These are phyloP conservation scores for Escallonia rubra DNA, from an alignment of 129 eudicot genomes.

Conservation along the genomic window DNA sequence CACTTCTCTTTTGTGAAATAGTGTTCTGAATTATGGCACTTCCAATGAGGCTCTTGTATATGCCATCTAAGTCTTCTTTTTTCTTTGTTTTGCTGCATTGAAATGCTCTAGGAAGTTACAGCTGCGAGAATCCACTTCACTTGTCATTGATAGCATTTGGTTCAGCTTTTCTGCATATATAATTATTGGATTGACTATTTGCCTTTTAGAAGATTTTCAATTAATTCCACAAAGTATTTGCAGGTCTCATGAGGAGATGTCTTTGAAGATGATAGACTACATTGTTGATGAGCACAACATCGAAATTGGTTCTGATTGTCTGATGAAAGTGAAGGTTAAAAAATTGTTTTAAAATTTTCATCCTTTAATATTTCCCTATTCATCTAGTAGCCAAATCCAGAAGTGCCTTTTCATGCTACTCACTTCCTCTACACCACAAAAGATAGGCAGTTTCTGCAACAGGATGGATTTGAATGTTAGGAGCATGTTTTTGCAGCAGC, in stretches of 20 bases:
- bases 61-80: not conserved
- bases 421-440: not conserved
- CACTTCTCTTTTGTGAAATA: no score
- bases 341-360: conserved; percentile 3
- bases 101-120: no score
- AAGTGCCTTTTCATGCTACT: not conserved
- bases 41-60: no score
- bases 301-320: conserved; percentile 61
- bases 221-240: not conserved
- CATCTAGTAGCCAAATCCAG: conserved; percentile 1
- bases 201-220: no score
- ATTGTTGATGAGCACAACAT: conserved; percentile 88
- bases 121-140: no score
- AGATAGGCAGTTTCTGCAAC: not conserved
- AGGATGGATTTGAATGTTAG: not conserved
- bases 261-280: conserved; percentile 59
- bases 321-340: conserved; percentile 74
- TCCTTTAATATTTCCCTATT: conserved; percentile 3
- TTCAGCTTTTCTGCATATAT: no score
- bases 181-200: no score
- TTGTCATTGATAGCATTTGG: no score
- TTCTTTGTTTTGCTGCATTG: not conserved
- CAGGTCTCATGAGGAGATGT: conserved; percentile 98
- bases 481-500: not conserved
- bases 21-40: no score